Evolutionary conservation across 73 alveolate species (phyloP), one percentile per base, ranked within the genome.

Genomic region (Paraurostyla sp.): DNA sequence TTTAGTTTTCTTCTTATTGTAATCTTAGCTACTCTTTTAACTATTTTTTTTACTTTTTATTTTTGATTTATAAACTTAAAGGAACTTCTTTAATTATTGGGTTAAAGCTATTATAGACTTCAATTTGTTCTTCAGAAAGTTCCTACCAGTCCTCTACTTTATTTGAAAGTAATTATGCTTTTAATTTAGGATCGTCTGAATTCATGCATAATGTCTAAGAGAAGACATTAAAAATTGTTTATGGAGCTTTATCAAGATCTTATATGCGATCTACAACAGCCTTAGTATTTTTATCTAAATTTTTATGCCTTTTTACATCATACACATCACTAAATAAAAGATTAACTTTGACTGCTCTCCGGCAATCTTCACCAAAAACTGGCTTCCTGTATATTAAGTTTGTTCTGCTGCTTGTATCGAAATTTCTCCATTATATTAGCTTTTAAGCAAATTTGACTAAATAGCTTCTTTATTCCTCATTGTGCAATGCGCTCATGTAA

Each of bases 81-180:
- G 89, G 89, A 3, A 78, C 69, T 51, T 78, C 89, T 40, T 78
- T 78, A 54, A 78, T 54, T 29, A 78, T 57, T 7, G 89, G 89
- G 32, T 78, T 78, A 4, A 23, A n/a, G 46, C 38, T 46, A 51
- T 50, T 78, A 51, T 46, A 49, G 0, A 11, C 0, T 38, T 78
- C 89, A 7, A 78, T 51, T 52, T 78, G n/a, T 27, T 78, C 75
- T 40, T 78, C 89, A 6, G 89, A n/a, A 7, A n/a, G 60, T 13
- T 78, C 89, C 0, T 54, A 60, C 89, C 89, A 78, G 29, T 78
- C 78, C 41, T 49, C 76, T 2, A 78, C 65, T 4, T 16, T 49
- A 36, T 78, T 78, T 11, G 29, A 42, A 52, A 23, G 25, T 16
- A 45, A 49, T 23, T 48, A 15, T 3, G 7, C 51, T 48, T 57